Percentiles rank a stretch among this genome's conserved stretches.
Conservation (phyloP, 2,329 filamentous ascomycete species). For the Alternaria brassicicola region DNA sequence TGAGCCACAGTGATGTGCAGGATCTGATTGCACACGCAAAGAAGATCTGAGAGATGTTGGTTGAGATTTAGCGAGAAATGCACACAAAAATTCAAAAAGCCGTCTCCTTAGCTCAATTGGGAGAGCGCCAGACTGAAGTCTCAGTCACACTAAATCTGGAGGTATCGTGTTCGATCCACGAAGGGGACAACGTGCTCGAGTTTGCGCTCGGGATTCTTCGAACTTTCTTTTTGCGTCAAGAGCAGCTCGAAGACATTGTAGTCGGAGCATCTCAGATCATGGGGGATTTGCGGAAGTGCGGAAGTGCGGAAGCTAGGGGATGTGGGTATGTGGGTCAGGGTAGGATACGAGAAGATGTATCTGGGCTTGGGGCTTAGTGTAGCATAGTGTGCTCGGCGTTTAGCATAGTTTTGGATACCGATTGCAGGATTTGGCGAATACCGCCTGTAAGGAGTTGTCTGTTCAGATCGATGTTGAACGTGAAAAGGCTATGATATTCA, state of each 20-base stretch:
- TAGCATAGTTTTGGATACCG: background rate
- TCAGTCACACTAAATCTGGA: background rate
- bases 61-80: background rate
- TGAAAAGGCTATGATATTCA: background rate
- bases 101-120: conserved; percentile 13
- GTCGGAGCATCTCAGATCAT: background rate
- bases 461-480: background rate
- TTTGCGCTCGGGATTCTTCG: background rate
- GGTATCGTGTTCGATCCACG: background rate
- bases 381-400: background rate
- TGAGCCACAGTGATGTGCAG: conserved; percentile 5
- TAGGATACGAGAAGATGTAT: background rate
- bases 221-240: background rate
- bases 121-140: conserved; percentile 12
- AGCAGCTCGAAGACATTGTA: background rate
- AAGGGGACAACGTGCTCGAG: background rate
- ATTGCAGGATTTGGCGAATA: background rate
- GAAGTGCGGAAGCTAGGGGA: background rate
- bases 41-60: background rate
- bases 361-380: background rate
- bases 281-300: background rate
- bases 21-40: conserved; percentile 4
- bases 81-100: background rate
- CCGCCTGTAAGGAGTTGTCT: no score
- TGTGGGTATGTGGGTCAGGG: background rate